Base-by-base conservation (phyloP, 192 early-diverging fungal genomes). In the Chytriomyces hyalinus region DNA sequence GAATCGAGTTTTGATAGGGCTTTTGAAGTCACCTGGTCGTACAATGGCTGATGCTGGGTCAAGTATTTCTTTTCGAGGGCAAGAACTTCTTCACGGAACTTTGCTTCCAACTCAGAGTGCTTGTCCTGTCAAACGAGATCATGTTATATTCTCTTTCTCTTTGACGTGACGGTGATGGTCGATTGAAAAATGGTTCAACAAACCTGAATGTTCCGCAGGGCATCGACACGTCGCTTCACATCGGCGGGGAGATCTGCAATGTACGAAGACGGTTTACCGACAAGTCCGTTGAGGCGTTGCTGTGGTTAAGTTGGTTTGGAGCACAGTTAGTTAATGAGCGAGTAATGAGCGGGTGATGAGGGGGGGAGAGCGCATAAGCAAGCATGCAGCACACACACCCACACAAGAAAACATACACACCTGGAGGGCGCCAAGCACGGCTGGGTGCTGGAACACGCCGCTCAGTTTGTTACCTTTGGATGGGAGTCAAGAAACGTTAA, bases 21-120 rank as follows among this genome's bases (percentile, higher is more conserved):
- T 36, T 36, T 36, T 36, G 36, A 36, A 36, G 36, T 57, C 20
- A 88, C 87, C 80, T 87, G 64, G 76, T 93, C 91, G 81, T 96
- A 98, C 45, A 98, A 84, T 44, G 98, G 97, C 72, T 90, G 87
- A 81, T 97, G 95, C 78, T 91, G 81, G 51, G 83, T 84, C 50
- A 90, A 89, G 85, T 96, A 99, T 82, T 98, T 98, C 89, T 98
- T 98, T 85, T 99, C 98, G 45, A 99, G 85, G 59, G 87, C 94
- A 45, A 94, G 83, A 73, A 99, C 91, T 87, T 99, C 97, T 80
- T 95, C 91, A 68, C 93, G 92, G 90, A 98, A 95, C 85, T 95
- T 86, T 62, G 89, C 85, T 84, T 97, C 95, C 20, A 98, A 84
- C 17, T 88, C 90, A 47, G 88, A 81, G 80, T 96, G 95, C 87